A percentile compares a stretch with the other conserved stretches of the same genome.
phyloP scores from a whole-genome alignment of 2,329 filamentous ascomycete genomes.

The Achaetomium macrosporum region DNA sequence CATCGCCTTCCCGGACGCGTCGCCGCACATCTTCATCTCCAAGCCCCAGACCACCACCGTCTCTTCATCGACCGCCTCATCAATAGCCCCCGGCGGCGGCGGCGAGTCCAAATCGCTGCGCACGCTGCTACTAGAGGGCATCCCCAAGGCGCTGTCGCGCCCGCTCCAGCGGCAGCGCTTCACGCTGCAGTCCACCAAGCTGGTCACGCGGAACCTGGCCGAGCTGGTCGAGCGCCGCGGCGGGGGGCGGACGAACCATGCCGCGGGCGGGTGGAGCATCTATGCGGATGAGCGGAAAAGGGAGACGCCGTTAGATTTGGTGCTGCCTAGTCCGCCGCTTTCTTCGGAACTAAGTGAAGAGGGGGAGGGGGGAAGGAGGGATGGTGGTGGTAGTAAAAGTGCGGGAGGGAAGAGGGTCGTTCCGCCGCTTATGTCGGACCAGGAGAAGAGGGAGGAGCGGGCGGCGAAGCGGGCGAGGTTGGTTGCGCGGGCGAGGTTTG shows the following conservation, averaged over 20 bases:
- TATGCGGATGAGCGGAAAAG: conserved; percentile 58
- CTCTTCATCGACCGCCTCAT: neutral
- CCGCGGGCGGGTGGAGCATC: conserved; percentile 72
- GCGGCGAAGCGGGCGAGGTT: conserved; percentile 53
- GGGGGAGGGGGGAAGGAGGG: too few relatives aligned
- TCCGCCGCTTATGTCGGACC: conserved; percentile 33
- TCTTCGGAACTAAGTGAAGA: too few relatives aligned
- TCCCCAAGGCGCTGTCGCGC: conserved; percentile 75
- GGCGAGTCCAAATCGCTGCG: conserved; percentile 59
- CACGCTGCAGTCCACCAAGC: conserved; percentile 58
- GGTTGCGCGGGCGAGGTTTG: conserved; percentile 65
- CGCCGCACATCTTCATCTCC: conserved; percentile 66
- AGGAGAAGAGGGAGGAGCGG: conserved; percentile 30
- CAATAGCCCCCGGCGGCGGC: neutral
- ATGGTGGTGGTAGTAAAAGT: too few relatives aligned
- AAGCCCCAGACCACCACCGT: conserved; percentile 36
- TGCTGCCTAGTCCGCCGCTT: conserved; percentile 37
- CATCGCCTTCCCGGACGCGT: conserved; percentile 74
- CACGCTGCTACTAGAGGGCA: conserved; percentile 66
- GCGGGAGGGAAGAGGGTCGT: too few relatives aligned
- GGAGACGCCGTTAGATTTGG: conserved; percentile 46
- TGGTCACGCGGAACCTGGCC: conserved; percentile 65
- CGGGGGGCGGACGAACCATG: conserved; percentile 61
- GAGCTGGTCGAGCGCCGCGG: conserved; percentile 66
- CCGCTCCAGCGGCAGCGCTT: conserved; percentile 67